A percentile compares a stretch with the other conserved stretches of the same genome.
These are phyloP conservation scores for Lignosus rhinocerotis DNA, from an alignment of 1,284 basidiomycete species.

Conservation along the genomic window DNA sequence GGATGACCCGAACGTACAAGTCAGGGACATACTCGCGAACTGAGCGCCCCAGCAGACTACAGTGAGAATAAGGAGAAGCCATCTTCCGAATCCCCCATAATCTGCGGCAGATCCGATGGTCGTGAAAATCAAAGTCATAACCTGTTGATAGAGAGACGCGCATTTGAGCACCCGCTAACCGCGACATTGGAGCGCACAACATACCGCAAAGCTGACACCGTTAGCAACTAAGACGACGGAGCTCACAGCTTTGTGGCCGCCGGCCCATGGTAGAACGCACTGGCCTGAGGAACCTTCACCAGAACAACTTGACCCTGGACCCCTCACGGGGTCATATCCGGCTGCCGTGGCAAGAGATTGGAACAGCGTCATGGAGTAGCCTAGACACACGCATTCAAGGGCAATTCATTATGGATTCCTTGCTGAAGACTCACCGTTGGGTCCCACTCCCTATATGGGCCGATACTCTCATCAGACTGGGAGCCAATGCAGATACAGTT, in stretches of 20 bases:
- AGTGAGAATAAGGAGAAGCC: constrained; percentile 72
- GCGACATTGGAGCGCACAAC: constrained; percentile 33
- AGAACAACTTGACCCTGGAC: constrained; percentile 66
- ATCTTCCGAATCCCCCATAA: constrained; percentile 78
- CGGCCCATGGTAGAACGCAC: constrained; percentile 74
- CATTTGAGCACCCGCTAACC: background rate
- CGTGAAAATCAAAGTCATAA: constrained; percentile 81
- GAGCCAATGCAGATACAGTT: background rate
- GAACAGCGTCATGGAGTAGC: constrained; percentile 71
- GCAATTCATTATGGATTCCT: no score
- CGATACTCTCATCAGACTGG: constrained; percentile 2
- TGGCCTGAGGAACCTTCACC: constrained; percentile 55
- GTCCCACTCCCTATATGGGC: constrained; percentile 56
- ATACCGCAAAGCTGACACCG: constrained; percentile 72
- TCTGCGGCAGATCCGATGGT: constrained; percentile 82
- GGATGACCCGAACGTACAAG: constrained; percentile 42
- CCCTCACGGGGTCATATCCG: constrained; percentile 65
- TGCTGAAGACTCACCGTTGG: constrained; percentile 38
- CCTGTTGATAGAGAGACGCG: constrained; percentile 34
- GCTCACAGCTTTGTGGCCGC: constrained; percentile 68
- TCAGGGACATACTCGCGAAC: constrained; percentile 74
- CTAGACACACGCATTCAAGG: constrained; percentile 18
- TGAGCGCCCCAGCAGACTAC: constrained; percentile 80
- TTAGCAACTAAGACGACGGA: constrained; percentile 77
- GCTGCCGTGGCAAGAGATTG: constrained; percentile 69